Percentiles rank a stretch among this genome's conserved stretches.
Conservation (phyloP, 257 asterid species). For the Linaria vulgaris region DNA sequence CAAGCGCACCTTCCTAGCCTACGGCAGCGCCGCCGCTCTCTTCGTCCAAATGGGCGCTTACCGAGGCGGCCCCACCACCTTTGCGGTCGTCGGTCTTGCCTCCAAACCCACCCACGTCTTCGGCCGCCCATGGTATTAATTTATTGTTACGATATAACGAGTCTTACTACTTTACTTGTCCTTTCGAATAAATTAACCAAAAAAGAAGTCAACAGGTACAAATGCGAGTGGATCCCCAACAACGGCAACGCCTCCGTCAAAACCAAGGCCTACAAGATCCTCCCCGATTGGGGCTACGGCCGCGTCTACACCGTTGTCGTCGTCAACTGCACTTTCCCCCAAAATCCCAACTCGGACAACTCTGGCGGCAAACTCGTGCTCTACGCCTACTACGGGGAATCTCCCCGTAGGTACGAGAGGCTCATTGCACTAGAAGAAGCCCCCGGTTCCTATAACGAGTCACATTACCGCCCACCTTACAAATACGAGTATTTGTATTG, state of each 20-base stretch:
- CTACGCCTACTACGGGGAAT: constrained; percentile 52
- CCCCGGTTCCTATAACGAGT: constrained; percentile 42
- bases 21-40: constrained; percentile 74
- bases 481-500: constrained; percentile 55
- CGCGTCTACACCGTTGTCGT: constrained; percentile 73
- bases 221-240: constrained; percentile 78
- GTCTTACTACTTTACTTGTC: too few species aligned
- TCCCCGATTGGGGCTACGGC: constrained; percentile 85
- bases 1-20: constrained; percentile 59
- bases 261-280: constrained; percentile 51
- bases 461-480: constrained; percentile 42
- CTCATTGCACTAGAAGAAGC: constrained; percentile 49
- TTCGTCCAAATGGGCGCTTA: constrained; percentile 89
- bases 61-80: constrained; percentile 75
- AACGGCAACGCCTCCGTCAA: constrained; percentile 33
- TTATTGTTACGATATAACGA: too few species aligned
- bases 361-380: constrained; percentile 52
- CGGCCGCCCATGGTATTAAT: constrained; percentile 49
- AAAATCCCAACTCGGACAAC: constrained; percentile 45
- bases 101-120: constrained; percentile 78
- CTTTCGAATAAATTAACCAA: too few species aligned
- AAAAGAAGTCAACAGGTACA: constrained; percentile 32
- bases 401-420: constrained; percentile 45
- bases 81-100: constrained; percentile 76
- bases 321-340: constrained; percentile 53